A percentile compares a stretch with the other conserved stretches of the same genome.
These are phyloP conservation scores for Colletotrichum sp. DNA, from an alignment of 2,329 filamentous ascomycete genomes.

Conservation along the genomic window DNA sequence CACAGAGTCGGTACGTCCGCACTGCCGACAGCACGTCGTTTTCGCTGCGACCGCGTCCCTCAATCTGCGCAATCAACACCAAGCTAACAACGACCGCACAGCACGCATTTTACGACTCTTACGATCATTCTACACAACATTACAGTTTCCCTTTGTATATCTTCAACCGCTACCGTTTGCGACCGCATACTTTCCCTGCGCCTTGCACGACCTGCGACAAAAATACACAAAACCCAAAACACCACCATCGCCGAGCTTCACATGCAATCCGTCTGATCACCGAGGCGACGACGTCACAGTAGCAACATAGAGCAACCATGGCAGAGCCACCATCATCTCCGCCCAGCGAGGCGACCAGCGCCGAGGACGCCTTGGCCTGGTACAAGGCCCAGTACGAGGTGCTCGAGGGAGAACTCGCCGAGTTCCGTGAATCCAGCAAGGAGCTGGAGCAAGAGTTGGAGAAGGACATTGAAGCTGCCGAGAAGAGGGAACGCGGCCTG, in stretches of 20 bases:
- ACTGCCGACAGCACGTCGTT: not conserved
- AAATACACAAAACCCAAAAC: not conserved
- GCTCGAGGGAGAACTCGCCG: slow-evolving; percentile 86
- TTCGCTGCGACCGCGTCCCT: not conserved
- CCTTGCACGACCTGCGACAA: not conserved
- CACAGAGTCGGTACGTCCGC: slow-evolving; percentile 11
- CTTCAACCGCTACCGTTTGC: slow-evolving; percentile 9
- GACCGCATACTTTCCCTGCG: not conserved
- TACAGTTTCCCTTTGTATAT: slow-evolving; percentile 14
- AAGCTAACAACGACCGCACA: slow-evolving; percentile 1
- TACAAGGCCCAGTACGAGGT: slow-evolving; percentile 97
- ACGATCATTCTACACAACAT: slow-evolving; percentile 5
- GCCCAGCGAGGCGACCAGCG: slow-evolving; percentile 56
- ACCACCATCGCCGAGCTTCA: not conserved
- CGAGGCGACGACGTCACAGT: not conserved
- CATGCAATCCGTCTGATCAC: slow-evolving; percentile 3
- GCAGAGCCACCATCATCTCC: slow-evolving; percentile 68
- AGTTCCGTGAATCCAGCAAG: slow-evolving; percentile 93
- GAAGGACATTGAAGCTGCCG: slow-evolving; percentile 92
- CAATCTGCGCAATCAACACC: not conserved
- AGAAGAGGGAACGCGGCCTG: slow-evolving; percentile 86
- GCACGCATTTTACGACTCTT: slow-evolving; percentile 11
- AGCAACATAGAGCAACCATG: slow-evolving; percentile 41
- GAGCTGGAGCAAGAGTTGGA: slow-evolving; percentile 95
- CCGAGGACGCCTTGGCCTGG: slow-evolving; percentile 83